Base-by-base conservation (phyloP, 139 green algal genomes). In the Chlamydomonas urium region DNA sequence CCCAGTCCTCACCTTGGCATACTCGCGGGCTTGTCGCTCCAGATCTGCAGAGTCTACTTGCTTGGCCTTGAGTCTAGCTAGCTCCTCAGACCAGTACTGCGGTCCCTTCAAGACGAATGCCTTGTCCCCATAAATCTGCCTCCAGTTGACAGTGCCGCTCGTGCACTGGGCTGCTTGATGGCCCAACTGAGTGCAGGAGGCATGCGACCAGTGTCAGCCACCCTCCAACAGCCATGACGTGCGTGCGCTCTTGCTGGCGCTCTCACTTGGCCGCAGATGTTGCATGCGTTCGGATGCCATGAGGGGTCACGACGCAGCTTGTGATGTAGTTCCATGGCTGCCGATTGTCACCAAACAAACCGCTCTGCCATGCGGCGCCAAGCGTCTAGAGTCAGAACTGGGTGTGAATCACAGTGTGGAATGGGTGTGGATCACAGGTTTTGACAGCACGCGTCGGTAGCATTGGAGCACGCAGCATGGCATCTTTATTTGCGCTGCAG, bases 101-200 rank as follows among this genome's bases (percentile, higher is more conserved):
- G 90, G 78, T 3, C 72, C 75, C 31, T 76, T 77, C 60, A 94
- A 36, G 24, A 83, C 47, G 70, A 97, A 97, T 0, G 88, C 81
- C 1, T 93, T 79, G 19, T 96, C 88, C 2, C 91, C 91, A 60
- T 95, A 96, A 31, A 94, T 90, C 4, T 86, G 77, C 29, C 86
- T 81, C 92, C 92, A 97, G 75, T 96, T 93, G 38, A 97, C 89
- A 8, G 89, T 97, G 35, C 92, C 91, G n/a, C 84, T 90, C 1
- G 91, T 89, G 77, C 92, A 97, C 3, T 92, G 75, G 1, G 83
- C 86, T 10, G 92, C 92, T 76, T 94, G 90, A 78, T 97, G 92
- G 6, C 92, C 92, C 8, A 97, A 62, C 89, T 96, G 84, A 56
- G 68, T 38, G 34, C 6, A 28, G 28, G 36, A n/a, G 38, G 5